Evolutionary conservation across 176 grass and related monocot species (phyloP).

Genomic region (Triticum turgidum): DNA sequence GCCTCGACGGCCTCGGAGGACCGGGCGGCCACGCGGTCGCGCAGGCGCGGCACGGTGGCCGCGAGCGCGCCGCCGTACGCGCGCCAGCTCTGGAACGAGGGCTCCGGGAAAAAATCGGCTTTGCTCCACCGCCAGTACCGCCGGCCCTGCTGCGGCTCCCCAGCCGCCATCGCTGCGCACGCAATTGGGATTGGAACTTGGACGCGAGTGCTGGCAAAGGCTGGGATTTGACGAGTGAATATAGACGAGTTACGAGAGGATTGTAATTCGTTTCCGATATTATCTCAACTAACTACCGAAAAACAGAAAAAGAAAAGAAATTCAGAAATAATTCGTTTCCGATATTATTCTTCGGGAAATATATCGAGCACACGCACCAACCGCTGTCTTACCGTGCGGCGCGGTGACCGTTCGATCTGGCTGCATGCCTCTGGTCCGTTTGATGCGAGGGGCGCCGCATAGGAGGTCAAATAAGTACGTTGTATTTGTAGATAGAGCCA

Average conservation of each 20-base stretch:
- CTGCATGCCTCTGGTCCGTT: no score
- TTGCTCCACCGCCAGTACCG: slow-evolving; percentile 20
- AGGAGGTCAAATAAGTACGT: no score
- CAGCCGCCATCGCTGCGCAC: background rate
- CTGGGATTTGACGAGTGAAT: background rate
- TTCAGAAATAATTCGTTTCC: no score
- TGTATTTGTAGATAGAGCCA: no score
- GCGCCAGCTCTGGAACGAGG: slow-evolving; percentile 10
- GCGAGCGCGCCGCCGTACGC: slow-evolving; percentile 10
- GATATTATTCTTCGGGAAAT: no score
- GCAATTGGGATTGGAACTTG: background rate
- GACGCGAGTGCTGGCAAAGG: background rate
- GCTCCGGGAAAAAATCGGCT: slow-evolving; percentile 11
- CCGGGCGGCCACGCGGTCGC: background rate
- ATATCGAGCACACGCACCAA: no score
- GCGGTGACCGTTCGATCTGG: no score
- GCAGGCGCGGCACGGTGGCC: slow-evolving; percentile 14
- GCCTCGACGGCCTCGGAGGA: background rate
- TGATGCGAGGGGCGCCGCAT: no score
- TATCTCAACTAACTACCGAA: background rate
- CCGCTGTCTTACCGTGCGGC: no score
- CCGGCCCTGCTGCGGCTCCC: background rate
- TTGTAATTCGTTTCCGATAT: background rate
- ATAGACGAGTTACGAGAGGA: background rate
- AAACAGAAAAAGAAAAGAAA: no score